These are phyloP conservation scores for Picea abies DNA, from an alignment of 83 land plant genomes.

Conservation along the genomic window DNA sequence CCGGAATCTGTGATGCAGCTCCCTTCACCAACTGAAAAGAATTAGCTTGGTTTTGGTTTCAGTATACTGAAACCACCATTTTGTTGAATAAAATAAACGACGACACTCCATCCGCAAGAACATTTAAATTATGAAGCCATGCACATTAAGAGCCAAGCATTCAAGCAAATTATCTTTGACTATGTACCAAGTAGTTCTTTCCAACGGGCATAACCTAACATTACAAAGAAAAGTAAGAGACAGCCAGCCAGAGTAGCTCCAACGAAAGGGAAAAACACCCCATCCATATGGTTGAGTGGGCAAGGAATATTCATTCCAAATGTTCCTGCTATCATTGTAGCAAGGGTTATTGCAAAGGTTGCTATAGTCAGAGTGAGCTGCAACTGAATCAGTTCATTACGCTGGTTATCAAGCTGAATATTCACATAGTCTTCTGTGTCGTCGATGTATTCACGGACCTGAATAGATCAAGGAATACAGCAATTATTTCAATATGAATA, in stretches of 20 bases:
- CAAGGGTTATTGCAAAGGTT: conserved; percentile 64
- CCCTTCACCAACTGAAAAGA: too few species aligned
- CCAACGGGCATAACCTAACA: conserved; percentile 80
- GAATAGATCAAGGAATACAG: conserved; percentile 19
- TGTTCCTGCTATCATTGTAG: conserved; percentile 62
- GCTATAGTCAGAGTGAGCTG: conserved; percentile 80
- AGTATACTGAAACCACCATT: too few species aligned
- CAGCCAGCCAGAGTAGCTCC: conserved; percentile 30
- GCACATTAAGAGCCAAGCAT: too few species aligned
- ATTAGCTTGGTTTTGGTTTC: too few species aligned
- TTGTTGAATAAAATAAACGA: too few species aligned
- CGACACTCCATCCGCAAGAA: too few species aligned
- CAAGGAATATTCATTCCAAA: conserved; percentile 91
- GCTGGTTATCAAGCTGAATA: conserved; percentile 94
- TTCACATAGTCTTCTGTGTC: conserved; percentile 99
- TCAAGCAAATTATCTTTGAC: conserved; percentile 6
- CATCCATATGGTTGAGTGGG: conserved; percentile 29
- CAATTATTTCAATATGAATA: not conserved
- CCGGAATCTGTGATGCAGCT: too few species aligned
- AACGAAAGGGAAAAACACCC: conserved; percentile 45
- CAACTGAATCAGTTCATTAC: conserved; percentile 93
- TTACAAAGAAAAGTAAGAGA: conserved; percentile 57
- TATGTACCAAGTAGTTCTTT: conserved; percentile 72
- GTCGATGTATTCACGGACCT: conserved; percentile 98
- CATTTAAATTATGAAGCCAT: too few species aligned